These are phyloP conservation scores for Trichoderma arundinaceum DNA, from an alignment of 2,329 filamentous ascomycete species.

Conservation along the genomic window DNA sequence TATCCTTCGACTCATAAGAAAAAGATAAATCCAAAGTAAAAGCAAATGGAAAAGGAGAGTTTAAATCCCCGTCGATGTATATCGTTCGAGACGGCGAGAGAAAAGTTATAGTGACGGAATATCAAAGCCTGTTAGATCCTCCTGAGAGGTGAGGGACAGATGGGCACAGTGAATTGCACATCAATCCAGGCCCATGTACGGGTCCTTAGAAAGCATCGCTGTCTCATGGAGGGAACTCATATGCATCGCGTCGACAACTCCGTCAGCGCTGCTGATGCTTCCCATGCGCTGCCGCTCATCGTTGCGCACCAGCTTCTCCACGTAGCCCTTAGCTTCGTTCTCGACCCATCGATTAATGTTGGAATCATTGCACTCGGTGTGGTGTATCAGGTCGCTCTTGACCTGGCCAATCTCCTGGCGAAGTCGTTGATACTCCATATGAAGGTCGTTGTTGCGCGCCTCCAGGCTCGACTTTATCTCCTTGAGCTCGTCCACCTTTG, in stretches of 20 bases:
- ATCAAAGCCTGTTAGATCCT: not conserved
- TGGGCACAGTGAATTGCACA: too few species aligned
- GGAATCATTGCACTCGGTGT: constrained; percentile 58
- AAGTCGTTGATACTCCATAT: constrained; percentile 51
- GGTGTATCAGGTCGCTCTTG: constrained; percentile 58
- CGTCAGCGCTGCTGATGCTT: not conserved
- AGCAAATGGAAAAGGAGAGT: too few species aligned
- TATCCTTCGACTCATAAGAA: too few species aligned
- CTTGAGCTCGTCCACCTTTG: constrained; percentile 57
- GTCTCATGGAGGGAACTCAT: not conserved
- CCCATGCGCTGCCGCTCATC: not conserved
- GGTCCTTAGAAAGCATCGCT: not conserved
- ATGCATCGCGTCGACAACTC: not conserved
- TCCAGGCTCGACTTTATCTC: constrained; percentile 53
- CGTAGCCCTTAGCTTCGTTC: constrained; percentile 56
- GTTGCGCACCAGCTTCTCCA: constrained; percentile 39
- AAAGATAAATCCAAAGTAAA: not conserved
- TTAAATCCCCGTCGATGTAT: not conserved
- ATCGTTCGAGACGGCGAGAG: too few species aligned
- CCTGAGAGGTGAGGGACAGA: not conserved
- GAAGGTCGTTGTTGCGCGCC: constrained; percentile 50
- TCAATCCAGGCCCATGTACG: constrained; percentile 4
- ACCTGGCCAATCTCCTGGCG: constrained; percentile 53
- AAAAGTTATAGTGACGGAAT: not conserved
- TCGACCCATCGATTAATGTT: constrained; percentile 62